Evolutionary conservation across 306 rosid species (phyloP).

Genomic region (Boehmeria nivea): DNA sequence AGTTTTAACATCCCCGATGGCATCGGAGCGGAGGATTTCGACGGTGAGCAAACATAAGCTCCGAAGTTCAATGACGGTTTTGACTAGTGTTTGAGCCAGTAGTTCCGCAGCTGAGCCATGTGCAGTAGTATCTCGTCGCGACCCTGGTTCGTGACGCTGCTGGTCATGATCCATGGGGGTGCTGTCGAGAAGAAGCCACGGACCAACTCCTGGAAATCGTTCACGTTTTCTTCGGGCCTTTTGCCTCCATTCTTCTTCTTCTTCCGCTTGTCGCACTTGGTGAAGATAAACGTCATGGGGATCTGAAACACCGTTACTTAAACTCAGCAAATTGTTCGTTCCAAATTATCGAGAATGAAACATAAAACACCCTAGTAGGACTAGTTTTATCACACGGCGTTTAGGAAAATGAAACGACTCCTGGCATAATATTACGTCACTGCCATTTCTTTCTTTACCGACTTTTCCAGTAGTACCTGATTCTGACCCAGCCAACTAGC

Average conservation of each 20-base stretch:
- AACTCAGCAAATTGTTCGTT: not conserved
- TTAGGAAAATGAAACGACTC: too few relatives aligned
- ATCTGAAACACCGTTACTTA: conserved; percentile 43
- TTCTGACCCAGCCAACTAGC: conserved; percentile 96
- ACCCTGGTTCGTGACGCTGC: conserved; percentile 86
- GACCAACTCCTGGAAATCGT: conserved; percentile 78
- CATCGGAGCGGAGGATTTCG: too few relatives aligned
- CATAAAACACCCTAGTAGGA: too few relatives aligned
- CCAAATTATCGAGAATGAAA: too few relatives aligned
- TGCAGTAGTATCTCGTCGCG: conserved; percentile 92
- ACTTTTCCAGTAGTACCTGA: conserved; percentile 40
- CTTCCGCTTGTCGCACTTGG: conserved; percentile 97
- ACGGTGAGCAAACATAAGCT: conserved; percentile 7
- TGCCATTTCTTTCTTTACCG: not conserved
- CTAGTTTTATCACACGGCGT: too few relatives aligned
- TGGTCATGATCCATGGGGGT: conserved; percentile 99
- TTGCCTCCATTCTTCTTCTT: conserved; percentile 90
- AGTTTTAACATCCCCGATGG: too few relatives aligned
- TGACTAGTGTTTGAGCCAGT: conserved; percentile 90
- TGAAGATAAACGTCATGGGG: conserved; percentile 92
- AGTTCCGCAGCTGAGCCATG: conserved; percentile 90
- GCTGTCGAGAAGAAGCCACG: conserved; percentile 61
- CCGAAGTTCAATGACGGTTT: conserved; percentile 4
- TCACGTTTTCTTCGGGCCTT: conserved; percentile 79
- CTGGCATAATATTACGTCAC: not conserved